These are phyloP conservation scores for Pulveroboletus sp. DNA, from an alignment of 768 basidiomycete genomes.

Conservation along the genomic window DNA sequence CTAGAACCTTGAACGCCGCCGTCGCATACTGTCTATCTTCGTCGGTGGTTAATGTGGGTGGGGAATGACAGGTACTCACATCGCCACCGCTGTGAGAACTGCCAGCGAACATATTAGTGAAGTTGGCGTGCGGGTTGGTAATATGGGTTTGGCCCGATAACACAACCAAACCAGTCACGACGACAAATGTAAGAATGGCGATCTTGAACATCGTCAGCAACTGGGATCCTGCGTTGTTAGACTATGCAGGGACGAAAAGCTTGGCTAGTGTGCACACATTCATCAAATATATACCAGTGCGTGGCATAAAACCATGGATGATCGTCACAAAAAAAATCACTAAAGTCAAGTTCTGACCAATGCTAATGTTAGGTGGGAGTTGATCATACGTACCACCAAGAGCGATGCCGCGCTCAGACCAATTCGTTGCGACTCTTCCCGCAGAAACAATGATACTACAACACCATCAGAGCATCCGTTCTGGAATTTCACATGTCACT, in stretches of 20 bases:
- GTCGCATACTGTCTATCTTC: slow-evolving; percentile 47
- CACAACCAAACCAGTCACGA: slow-evolving; percentile 58
- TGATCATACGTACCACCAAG: slow-evolving; percentile 42
- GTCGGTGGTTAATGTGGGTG: not conserved
- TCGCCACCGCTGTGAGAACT: slow-evolving; percentile 51
- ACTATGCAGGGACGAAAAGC: too few species aligned
- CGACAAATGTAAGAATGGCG: slow-evolving; percentile 49
- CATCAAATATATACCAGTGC: slow-evolving; percentile 47
- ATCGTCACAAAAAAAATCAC: slow-evolving; percentile 49
- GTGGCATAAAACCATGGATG: slow-evolving; percentile 51
- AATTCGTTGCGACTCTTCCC: slow-evolving; percentile 38
- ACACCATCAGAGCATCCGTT: not conserved
- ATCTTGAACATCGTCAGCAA: slow-evolving; percentile 52
- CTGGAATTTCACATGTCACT: not conserved
- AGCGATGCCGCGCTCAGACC: slow-evolving; percentile 59
- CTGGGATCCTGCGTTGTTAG: slow-evolving; percentile 25
- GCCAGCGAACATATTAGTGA: slow-evolving; percentile 55
- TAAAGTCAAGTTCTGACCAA: slow-evolving; percentile 13
- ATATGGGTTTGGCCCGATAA: slow-evolving; percentile 55
- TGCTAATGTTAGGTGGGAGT: not conserved
- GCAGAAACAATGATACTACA: slow-evolving; percentile 49
- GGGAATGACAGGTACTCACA: slow-evolving; percentile 18
- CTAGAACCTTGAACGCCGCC: slow-evolving; percentile 55
- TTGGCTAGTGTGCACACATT: slow-evolving; percentile 38
- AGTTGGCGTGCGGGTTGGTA: slow-evolving; percentile 53